phyloP scores from a whole-genome alignment of 1,284 basidiomycete species.

The Ceratobasidium sp. region DNA sequence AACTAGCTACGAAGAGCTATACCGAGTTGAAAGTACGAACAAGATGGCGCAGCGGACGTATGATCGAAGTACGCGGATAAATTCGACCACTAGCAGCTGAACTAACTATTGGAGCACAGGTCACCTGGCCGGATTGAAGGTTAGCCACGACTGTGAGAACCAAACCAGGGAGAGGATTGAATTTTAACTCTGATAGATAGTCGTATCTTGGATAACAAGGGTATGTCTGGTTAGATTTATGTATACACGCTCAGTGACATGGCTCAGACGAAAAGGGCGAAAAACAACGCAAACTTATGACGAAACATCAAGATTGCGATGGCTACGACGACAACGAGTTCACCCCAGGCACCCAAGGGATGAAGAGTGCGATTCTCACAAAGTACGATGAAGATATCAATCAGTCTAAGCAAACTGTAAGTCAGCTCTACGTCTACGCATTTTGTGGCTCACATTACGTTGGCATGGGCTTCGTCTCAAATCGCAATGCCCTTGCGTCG shows the following conservation, averaged over 20 bases:
- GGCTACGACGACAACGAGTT: constrained; percentile 98
- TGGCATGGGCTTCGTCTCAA: constrained; percentile 85
- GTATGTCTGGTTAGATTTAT: constrained; percentile 60
- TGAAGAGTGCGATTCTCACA: constrained; percentile 86
- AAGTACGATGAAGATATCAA: constrained; percentile 96
- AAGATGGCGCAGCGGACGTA: constrained; percentile 81
- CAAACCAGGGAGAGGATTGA: constrained; percentile 93
- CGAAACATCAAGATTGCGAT: constrained; percentile 91
- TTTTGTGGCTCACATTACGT: constrained; percentile 15
- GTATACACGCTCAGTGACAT: constrained; percentile 71
- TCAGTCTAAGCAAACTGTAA: constrained; percentile 74
- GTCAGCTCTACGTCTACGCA: constrained; percentile 51
- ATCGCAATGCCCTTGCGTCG: neutral
- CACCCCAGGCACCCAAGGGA: constrained; percentile 73
- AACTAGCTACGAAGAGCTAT: constrained; percentile 71
- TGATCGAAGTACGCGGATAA: constrained; percentile 75
- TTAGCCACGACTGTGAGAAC: constrained; percentile 94
- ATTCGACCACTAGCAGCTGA: constrained; percentile 36
- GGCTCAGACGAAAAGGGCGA: constrained; percentile 86
- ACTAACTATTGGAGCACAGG: constrained; percentile 49
- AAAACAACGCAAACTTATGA: constrained; percentile 87
- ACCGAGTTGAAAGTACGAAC: constrained; percentile 87
- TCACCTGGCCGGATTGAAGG: constrained; percentile 94
- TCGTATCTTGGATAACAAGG: constrained; percentile 93
- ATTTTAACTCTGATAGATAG: constrained; percentile 98